Evolutionary conservation across 495 filamentous ascomycete genomes (phyloP).

Genomic region (Aspergillus conjunctus): DNA sequence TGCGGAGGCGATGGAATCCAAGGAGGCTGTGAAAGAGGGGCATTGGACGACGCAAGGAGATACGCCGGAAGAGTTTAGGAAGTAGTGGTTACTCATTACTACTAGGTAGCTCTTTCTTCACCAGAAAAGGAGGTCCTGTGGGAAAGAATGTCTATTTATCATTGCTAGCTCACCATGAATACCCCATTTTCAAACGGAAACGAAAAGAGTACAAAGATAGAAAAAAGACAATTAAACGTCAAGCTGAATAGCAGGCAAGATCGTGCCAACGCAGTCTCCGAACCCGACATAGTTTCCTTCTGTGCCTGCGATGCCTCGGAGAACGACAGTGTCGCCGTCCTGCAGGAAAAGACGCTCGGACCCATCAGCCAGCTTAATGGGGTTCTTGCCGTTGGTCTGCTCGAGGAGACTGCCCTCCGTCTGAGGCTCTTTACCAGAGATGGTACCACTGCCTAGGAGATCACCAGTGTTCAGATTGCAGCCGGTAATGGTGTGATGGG

Average conservation of each 20-base stretch:
- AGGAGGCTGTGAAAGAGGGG: constrained; percentile 42
- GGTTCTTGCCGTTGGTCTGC: constrained; percentile 68
- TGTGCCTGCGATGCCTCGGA: constrained; percentile 67
- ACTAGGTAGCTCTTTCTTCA: too few relatives aligned
- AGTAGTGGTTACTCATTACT: too few relatives aligned
- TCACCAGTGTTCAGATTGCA: constrained; percentile 84
- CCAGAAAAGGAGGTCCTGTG: background rate
- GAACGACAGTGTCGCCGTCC: constrained; percentile 78
- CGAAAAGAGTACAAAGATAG: background rate
- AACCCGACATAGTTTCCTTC: constrained; percentile 70
- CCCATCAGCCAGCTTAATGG: constrained; percentile 66
- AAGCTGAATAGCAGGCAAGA: constrained; percentile 48
- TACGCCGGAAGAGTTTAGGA: constrained; percentile 51
- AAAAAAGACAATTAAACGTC: constrained; percentile 15
- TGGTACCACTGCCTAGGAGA: constrained; percentile 85
- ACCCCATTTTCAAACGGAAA: constrained; percentile 2
- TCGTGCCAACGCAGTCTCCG: constrained; percentile 66
- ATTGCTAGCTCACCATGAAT: constrained; percentile 17
- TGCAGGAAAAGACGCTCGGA: constrained; percentile 75
- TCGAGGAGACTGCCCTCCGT: constrained; percentile 80
- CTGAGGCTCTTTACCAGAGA: constrained; percentile 66
- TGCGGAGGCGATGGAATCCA: constrained; percentile 38
- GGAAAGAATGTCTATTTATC: background rate
- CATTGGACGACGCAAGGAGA: constrained; percentile 51
- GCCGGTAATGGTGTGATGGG: constrained; percentile 85